Conservation (phyloP, 768 basidiomycete species). For the Melanogaster broomeanus region DNA sequence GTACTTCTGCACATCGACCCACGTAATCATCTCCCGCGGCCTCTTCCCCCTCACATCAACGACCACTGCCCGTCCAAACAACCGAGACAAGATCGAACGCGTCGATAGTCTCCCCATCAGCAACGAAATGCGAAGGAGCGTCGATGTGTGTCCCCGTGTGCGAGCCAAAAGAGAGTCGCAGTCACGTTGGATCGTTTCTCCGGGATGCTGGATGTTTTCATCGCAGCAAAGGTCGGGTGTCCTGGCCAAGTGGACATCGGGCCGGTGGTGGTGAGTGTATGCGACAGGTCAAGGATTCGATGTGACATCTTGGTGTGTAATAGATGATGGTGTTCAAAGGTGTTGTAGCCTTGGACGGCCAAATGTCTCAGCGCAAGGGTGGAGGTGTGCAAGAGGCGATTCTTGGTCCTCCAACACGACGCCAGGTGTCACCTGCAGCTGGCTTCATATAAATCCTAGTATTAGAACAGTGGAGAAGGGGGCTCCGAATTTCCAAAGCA, state of each 20-base stretch:
- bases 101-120: conserved; percentile 53
- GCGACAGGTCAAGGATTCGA: conserved; percentile 24
- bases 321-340: not conserved
- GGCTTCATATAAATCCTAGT: no score
- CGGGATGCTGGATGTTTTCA: conserved; percentile 4
- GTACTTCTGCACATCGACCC: conserved; percentile 48
- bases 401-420: not conserved
- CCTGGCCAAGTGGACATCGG: conserved; percentile 26
- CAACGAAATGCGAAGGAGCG: conserved; percentile 70
- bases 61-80: conserved; percentile 54
- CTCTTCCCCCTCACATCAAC: conserved; percentile 51
- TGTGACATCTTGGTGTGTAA: conserved; percentile 4
- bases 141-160: conserved; percentile 82
- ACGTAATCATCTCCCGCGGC: conserved; percentile 51
- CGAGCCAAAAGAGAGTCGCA: conserved; percentile 55
- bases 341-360: not conserved
- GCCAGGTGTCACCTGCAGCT: not conserved
- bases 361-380: not conserved
- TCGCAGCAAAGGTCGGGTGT: conserved; percentile 19
- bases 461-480: not conserved
- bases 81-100: conserved; percentile 50
- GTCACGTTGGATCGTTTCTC: conserved; percentile 12
- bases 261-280: conserved; percentile 16
- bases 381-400: no score
- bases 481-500: not conserved